Evolutionary conservation across 2,329 filamentous ascomycete species (phyloP), one percentile per base, ranked within the genome.

Genomic region (Claviceps monticola): DNA sequence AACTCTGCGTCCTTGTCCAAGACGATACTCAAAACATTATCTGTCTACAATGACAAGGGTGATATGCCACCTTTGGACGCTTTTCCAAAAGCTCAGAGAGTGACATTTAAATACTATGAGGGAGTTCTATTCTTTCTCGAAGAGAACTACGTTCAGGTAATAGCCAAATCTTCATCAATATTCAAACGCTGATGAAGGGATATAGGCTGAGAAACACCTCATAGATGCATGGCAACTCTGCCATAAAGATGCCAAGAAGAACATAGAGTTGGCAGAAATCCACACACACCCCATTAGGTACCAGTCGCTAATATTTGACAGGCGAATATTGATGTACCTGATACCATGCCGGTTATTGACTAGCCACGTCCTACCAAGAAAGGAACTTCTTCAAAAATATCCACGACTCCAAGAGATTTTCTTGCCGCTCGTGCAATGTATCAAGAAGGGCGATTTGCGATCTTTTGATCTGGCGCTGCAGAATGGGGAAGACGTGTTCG

Each of bases 41-140:
- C 83, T 46, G 90, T 89, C 13, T 84, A 86, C 51, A 69, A 74
- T 52, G 74, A 83, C 43, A 71, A 74, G 54, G 78, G 80, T 45
- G 91, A 98, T 60, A 84, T 98, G 71, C 93, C 93, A 0, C 72
- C 79, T 0, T 73, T 96, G 34, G 76, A 84, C 16, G 73, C 78
- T 14, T 98, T 95, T 60, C 91, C 93, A 1, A 88, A 84, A 62
- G 84, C 90, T 3, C 93, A 98, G 62, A 82, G 88, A 56, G 90
- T 96, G 42, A 96, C 91, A 0, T 98, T 95, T 71, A 91, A 89
- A 63, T 98, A 96, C 69, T 97, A 96, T 64, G 81, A 90, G 57
- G 93, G 93, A 11, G 87, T 98, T 5, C 79, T 98, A n/a, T 79
- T 83, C 53, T 98, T 98, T 64, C 69, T 98, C 5, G 90, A 97